Percentiles rank a stretch among this genome's conserved stretches.
Conservation (phyloP, 139 green algal species). For the Asterochloris sp. region DNA sequence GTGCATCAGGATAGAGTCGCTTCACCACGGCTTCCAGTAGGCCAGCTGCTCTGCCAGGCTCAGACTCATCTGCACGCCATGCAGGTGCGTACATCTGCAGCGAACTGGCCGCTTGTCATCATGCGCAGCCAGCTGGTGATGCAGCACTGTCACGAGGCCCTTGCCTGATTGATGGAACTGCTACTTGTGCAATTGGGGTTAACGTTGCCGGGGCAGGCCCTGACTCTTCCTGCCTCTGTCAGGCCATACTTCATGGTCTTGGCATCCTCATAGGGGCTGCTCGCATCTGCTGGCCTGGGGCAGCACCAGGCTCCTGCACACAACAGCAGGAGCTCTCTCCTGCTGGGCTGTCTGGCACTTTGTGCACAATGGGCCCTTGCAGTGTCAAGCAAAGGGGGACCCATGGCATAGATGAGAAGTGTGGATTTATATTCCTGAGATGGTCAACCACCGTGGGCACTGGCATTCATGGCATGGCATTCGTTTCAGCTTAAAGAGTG, state of each 20-base stretch:
- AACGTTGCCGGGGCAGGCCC: conserved; percentile 25
- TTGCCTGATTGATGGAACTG: conserved; percentile 30
- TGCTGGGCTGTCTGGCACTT: too few species aligned
- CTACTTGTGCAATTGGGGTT: conserved; percentile 70
- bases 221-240: neutral
- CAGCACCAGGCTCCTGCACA: too few species aligned
- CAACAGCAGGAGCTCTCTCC: too few species aligned
- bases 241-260: conserved; percentile 16
- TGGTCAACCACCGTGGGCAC: too few species aligned
- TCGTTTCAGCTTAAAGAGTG: too few species aligned
- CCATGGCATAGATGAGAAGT: too few species aligned
- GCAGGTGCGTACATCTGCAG: conserved; percentile 34
- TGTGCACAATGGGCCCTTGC: too few species aligned
- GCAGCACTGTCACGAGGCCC: neutral
- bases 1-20: conserved; percentile 8
- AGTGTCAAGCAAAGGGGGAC: too few species aligned
- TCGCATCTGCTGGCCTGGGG: neutral
- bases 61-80: conserved; percentile 16
- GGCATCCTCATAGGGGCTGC: conserved; percentile 3
- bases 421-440: too few species aligned
- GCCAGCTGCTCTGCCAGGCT: conserved; percentile 12
- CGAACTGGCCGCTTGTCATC: too few species aligned
- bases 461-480: too few species aligned
- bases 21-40: conserved; percentile 30
- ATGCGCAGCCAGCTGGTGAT: neutral